Conservation (phyloP, 1,284 basidiomycete species). For the Cryptococcus sp. region DNA sequence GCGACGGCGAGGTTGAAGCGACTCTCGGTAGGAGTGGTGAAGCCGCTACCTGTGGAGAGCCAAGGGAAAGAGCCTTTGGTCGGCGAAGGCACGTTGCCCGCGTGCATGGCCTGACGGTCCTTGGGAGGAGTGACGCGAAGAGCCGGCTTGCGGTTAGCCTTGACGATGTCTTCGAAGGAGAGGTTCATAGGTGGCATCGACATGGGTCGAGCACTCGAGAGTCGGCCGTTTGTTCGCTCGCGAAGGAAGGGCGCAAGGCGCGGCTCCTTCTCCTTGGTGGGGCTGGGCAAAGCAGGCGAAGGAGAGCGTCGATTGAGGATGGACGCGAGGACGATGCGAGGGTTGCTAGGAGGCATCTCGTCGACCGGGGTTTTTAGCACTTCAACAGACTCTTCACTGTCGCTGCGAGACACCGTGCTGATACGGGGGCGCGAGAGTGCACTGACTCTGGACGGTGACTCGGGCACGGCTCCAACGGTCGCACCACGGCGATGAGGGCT, state of each 20-base stretch:
- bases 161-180: constrained; percentile 15
- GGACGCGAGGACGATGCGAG: constrained; percentile 21
- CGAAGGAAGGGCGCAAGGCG: constrained; percentile 46
- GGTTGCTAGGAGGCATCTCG: constrained; percentile 24
- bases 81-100: constrained; percentile 13
- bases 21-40: constrained; percentile 13
- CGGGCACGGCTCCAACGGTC: constrained; percentile 12
- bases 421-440: constrained; percentile 1
- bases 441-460: neutral
- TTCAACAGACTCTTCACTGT: constrained; percentile 38
- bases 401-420: constrained; percentile 16
- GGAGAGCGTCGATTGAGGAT: constrained; percentile 24
- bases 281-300: constrained; percentile 19
- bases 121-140: constrained; percentile 32
- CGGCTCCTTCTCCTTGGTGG: constrained; percentile 21
- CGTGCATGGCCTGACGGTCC: constrained; percentile 6
- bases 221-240: constrained; percentile 41
- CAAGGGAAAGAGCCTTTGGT: constrained; percentile 17
- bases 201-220: constrained; percentile 29
- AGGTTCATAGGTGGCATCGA: constrained; percentile 35
- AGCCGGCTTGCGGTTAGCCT: constrained; percentile 16
- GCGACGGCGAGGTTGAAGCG: constrained; percentile 17
- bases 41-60: constrained; percentile 2
- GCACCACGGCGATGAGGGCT: constrained; percentile 20
- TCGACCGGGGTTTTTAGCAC: constrained; percentile 42